These are phyloP conservation scores for Ceratobasidium theobromae DNA, from an alignment of 1,284 basidiomycete species.

Conservation along the genomic window DNA sequence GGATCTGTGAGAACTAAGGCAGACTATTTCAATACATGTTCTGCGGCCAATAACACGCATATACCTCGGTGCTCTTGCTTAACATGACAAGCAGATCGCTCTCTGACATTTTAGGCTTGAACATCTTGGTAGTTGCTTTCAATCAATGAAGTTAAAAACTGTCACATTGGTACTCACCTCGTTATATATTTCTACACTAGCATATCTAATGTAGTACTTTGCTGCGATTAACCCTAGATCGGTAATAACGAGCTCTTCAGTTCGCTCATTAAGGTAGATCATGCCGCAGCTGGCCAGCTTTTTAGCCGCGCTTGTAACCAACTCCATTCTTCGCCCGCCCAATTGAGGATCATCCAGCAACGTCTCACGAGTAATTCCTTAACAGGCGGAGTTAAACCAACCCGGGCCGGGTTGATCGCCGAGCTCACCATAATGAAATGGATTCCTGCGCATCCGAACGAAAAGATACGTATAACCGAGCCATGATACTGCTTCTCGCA, in stretches of 20 bases:
- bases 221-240: conserved; percentile 94
- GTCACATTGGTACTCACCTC: conserved; percentile 41
- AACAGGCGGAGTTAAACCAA: not conserved
- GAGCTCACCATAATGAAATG: conserved; percentile 78
- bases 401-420: conserved; percentile 1
- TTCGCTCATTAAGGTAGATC: conserved; percentile 72
- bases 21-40: conserved; percentile 3
- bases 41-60: conserved; percentile 34
- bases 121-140: conserved; percentile 44
- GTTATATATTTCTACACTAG: conserved; percentile 91
- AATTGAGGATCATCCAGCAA: conserved; percentile 77
- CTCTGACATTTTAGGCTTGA: conserved; percentile 87
- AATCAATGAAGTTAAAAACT: too few species aligned
- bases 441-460: conserved; percentile 94
- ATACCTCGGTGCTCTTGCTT: conserved; percentile 86
- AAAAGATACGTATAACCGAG: conserved; percentile 97
- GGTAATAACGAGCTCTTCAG: conserved; percentile 70
- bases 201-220: conserved; percentile 90
- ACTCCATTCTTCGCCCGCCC: conserved; percentile 68
- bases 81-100: conserved; percentile 90
- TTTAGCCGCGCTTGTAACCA: conserved; percentile 71
- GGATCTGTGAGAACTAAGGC: conserved; percentile 87
- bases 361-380: conserved; percentile 79
- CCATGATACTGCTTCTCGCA: conserved; percentile 91
- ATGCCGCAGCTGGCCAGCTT: conserved; percentile 77